These are phyloP conservation scores for Chlorella sp. DNA, from an alignment of 139 green algal genomes.

Conservation along the genomic window DNA sequence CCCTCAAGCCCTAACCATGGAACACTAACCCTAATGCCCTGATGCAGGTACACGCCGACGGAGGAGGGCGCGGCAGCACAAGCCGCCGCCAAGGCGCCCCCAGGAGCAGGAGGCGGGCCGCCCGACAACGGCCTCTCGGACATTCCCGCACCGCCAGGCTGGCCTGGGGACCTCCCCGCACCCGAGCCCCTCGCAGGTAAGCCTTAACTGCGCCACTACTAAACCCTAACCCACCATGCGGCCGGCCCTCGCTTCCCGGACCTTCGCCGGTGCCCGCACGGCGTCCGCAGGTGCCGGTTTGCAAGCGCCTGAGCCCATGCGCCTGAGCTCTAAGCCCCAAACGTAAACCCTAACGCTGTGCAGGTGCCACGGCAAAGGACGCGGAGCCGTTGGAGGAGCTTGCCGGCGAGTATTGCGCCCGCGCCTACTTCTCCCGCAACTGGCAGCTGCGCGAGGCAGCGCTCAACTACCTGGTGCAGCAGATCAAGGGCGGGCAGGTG, in stretches of 20 bases:
- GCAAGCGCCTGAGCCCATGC: too few relatives aligned
- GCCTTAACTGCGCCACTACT: too few relatives aligned
- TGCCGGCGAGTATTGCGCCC: conserved; percentile 64
- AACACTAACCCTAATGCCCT: too few relatives aligned
- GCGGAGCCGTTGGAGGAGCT: conserved; percentile 51
- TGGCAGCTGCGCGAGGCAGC: conserved; percentile 87
- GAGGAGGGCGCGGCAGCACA: too few relatives aligned
- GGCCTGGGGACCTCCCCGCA: conserved; percentile 58
- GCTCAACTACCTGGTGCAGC: conserved; percentile 13
- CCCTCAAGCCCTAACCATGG: too few relatives aligned
- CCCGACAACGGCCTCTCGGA: too few relatives aligned
- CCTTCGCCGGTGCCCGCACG: too few relatives aligned
- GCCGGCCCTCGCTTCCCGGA: background rate
- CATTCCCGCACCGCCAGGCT: conserved; percentile 43
- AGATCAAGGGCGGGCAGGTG: conserved; percentile 2
- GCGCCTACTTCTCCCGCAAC: conserved; percentile 60
- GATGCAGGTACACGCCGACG: too few relatives aligned
- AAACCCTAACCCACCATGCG: background rate
- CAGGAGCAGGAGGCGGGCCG: too few relatives aligned
- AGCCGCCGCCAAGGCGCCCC: too few relatives aligned
- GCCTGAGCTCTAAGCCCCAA: background rate
- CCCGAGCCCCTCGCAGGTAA: conserved; percentile 58
- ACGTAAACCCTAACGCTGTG: background rate
- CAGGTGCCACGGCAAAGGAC: conserved; percentile 37
- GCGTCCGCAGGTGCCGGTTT: too few relatives aligned